Evolutionary conservation across 169 alveolate genomes (phyloP).

Genomic region (Plasmodium blacklocki): DNA sequence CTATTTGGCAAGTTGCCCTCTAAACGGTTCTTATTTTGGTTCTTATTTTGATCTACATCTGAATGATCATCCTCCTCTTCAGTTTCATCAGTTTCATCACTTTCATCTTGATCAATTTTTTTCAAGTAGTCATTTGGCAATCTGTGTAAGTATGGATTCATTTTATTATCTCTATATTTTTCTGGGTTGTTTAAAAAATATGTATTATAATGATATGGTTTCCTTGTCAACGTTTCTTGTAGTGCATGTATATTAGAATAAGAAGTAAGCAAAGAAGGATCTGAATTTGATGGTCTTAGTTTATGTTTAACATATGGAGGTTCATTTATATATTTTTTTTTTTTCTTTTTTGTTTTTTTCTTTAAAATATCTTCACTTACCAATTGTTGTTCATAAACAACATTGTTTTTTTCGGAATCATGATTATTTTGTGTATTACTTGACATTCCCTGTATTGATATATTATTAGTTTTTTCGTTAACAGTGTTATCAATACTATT

Average conservation of each 20-base stretch:
- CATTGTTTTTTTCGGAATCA: no score
- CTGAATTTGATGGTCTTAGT: slow-evolving; percentile 81
- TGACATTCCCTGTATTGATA: no score
- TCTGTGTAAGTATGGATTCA: slow-evolving; percentile 24
- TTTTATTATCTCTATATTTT: slow-evolving; percentile 44
- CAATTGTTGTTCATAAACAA: no score
- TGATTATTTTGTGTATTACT: no score
- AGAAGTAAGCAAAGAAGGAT: slow-evolving; percentile 82
- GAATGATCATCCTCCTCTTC: background rate
- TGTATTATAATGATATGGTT: slow-evolving; percentile 81
- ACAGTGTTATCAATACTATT: no score
- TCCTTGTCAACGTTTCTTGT: slow-evolving; percentile 80
- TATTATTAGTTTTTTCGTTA: no score
- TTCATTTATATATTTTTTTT: slow-evolving; percentile 35
- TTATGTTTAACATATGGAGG: slow-evolving; percentile 80
- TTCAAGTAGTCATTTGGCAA: slow-evolving; percentile 58
- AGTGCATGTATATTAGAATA: slow-evolving; percentile 81
- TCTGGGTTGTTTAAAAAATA: slow-evolving; percentile 68
- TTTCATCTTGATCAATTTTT: slow-evolving; percentile 23
- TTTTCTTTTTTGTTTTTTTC: slow-evolving; percentile 7
- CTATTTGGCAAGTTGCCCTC: background rate
- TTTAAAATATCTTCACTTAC: background rate
- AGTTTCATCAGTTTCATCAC: background rate
- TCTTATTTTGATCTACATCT: background rate
- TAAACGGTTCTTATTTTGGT: background rate